A percentile compares a stretch with the other conserved stretches of the same genome.
phyloP scores from a whole-genome alignment of 331 rosid species.

The Acacia pycnantha region DNA sequence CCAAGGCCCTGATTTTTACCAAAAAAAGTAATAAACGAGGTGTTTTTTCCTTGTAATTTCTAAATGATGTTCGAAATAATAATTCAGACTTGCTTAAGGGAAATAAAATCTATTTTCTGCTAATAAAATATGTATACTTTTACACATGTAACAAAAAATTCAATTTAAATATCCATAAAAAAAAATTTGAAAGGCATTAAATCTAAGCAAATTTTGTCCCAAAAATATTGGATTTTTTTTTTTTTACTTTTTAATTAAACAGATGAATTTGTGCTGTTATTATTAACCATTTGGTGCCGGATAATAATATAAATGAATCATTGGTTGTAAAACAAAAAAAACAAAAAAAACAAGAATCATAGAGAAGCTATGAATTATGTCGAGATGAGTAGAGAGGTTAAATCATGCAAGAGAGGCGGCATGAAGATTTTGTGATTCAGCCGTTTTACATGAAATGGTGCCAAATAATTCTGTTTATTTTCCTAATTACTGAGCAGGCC shows the following conservation, averaged over 20 bases:
- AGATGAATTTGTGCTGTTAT: neutral
- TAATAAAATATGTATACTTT: too few relatives aligned
- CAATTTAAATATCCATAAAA: neutral
- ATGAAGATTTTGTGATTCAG: neutral
- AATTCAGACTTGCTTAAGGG: neutral
- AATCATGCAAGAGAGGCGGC: conserved; percentile 1
- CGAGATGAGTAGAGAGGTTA: neutral
- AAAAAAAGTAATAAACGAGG: neutral
- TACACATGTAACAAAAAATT: neutral
- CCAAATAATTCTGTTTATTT: neutral
- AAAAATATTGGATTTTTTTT: neutral
- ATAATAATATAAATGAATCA: neutral
- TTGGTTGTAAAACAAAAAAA: too few relatives aligned
- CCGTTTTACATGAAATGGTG: neutral
- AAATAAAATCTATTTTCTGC: neutral
- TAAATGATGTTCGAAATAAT: neutral
- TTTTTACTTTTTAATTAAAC: neutral
- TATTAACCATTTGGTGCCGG: neutral
- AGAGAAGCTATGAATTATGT: neutral
- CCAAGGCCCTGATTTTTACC: too few relatives aligned
- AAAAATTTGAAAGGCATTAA: neutral
- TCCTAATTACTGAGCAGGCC: neutral
- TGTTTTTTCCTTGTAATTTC: neutral
- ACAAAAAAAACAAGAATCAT: neutral
- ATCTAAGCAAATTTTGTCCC: neutral